Conservation (phyloP, 2,329 filamentous ascomycete genomes). For the Pyrenophora tritici-repentis region DNA sequence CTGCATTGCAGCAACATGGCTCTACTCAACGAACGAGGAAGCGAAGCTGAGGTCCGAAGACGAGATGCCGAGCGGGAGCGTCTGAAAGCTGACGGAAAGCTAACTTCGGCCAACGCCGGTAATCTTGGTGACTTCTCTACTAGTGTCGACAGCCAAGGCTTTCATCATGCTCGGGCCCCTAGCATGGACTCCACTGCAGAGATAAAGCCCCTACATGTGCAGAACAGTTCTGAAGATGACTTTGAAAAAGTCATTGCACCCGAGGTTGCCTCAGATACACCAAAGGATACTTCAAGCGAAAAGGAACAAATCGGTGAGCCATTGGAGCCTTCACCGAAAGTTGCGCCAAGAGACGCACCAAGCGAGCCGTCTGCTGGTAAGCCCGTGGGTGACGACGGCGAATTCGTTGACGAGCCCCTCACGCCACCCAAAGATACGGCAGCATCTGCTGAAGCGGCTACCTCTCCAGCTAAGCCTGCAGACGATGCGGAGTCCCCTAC, state of each 20-base stretch:
- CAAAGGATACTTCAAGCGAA: constrained; percentile 56
- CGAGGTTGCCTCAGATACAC: constrained; percentile 74
- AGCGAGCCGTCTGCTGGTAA: constrained; percentile 31
- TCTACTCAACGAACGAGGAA: constrained; percentile 86
- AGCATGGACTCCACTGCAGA: constrained; percentile 64
- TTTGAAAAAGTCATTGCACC: constrained; percentile 83
- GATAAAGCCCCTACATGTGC: constrained; percentile 73
- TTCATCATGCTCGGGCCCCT: constrained; percentile 56
- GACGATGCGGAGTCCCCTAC: constrained; percentile 53
- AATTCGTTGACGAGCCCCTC: constrained; percentile 78
- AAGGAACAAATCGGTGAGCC: constrained; percentile 45
- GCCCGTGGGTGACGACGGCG: constrained; percentile 58
- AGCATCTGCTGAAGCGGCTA: constrained; percentile 22
- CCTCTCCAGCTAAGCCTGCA: constrained; percentile 28
- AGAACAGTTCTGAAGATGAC: constrained; percentile 84
- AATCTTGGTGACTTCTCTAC: constrained; percentile 62
- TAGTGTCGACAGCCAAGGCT: constrained; percentile 58
- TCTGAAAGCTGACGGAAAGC: constrained; percentile 75
- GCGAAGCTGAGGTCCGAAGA: constrained; percentile 80
- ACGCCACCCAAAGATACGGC: constrained; percentile 56
- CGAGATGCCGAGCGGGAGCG: constrained; percentile 82
- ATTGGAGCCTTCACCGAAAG: constrained; percentile 54
- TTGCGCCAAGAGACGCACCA: constrained; percentile 33
- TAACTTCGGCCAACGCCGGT: constrained; percentile 62
- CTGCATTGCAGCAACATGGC: constrained; percentile 99